Percentiles rank a stretch among this genome's conserved stretches.
These are phyloP conservation scores for Cryptosporidium muris DNA, from an alignment of 169 alveolate genomes.

Conservation along the genomic window DNA sequence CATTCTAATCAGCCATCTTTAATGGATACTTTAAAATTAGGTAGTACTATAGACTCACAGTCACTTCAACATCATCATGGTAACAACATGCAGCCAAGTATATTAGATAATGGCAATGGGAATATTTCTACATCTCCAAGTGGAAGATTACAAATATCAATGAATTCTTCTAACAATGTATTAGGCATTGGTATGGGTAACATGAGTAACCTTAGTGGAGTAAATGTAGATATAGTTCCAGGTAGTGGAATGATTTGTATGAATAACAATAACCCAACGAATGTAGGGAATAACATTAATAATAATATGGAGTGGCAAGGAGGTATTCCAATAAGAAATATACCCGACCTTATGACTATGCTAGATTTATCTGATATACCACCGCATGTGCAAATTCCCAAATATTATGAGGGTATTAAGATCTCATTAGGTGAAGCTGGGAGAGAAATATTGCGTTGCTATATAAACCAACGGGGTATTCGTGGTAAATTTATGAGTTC, in stretches of 20 bases:
- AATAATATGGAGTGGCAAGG: conserved; percentile 69
- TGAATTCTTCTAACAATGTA: conserved; percentile 42
- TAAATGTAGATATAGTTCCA: conserved; percentile 60
- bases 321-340: conserved; percentile 59
- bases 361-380: conserved; percentile 63
- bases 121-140: conserved; percentile 24
- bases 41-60: conserved; percentile 55
- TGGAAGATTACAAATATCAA: conserved; percentile 59
- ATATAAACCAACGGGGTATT: conserved; percentile 62
- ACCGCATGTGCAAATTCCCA: conserved; percentile 69
- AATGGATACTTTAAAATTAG: conserved; percentile 55
- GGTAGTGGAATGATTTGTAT: conserved; percentile 40
- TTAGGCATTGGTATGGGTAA: background rate
- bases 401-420: conserved; percentile 62
- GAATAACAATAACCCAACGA: conserved; percentile 14
- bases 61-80: conserved; percentile 51
- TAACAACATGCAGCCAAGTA: conserved; percentile 63
- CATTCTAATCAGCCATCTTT: conserved; percentile 66
- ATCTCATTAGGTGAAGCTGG: conserved; percentile 71
- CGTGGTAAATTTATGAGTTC: conserved; percentile 70
- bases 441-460: conserved; percentile 54
- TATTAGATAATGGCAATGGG: conserved; percentile 40
- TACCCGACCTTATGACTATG: conserved; percentile 70
- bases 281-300: conserved; percentile 3
- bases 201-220: background rate